Evolutionary conservation across 2,329 filamentous ascomycete genomes (phyloP).

Genomic region (Hymenoscyphus repandus): DNA sequence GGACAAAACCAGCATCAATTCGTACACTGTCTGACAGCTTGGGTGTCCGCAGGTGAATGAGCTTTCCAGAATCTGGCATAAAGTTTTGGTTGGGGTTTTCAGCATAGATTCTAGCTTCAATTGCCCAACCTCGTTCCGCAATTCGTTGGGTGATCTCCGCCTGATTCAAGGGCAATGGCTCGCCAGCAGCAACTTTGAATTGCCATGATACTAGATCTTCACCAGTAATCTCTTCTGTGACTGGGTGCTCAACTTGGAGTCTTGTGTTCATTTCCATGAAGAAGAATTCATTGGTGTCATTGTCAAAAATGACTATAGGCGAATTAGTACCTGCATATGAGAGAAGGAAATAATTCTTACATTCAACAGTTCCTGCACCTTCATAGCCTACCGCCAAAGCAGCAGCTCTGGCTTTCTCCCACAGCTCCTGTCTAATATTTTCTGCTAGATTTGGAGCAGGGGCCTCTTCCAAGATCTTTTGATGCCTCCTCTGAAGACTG

Average conservation of each 20-base stretch:
- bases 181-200: slow-evolving; percentile 74
- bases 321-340: slow-evolving; percentile 32
- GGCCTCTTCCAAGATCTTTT: slow-evolving; percentile 88
- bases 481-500: slow-evolving; percentile 78
- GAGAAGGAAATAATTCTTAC: slow-evolving; percentile 48
- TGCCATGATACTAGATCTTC: slow-evolving; percentile 91
- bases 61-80: slow-evolving; percentile 84
- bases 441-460: slow-evolving; percentile 66
- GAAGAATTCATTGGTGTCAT: slow-evolving; percentile 74
- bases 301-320: slow-evolving; percentile 75
- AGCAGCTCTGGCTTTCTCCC: slow-evolving; percentile 60
- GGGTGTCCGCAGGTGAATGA: slow-evolving; percentile 78
- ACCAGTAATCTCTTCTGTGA: slow-evolving; percentile 75
- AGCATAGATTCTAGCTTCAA: slow-evolving; percentile 94
- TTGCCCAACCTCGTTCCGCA: slow-evolving; percentile 71
- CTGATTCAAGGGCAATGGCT: slow-evolving; percentile 61
- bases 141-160: slow-evolving; percentile 65
- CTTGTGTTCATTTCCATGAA: slow-evolving; percentile 83
- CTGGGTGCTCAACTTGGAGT: slow-evolving; percentile 93
- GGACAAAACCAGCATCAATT: slow-evolving; percentile 88
- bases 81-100: slow-evolving; percentile 91
- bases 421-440: slow-evolving; percentile 53
- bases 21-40: slow-evolving; percentile 65
- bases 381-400: slow-evolving; percentile 77
- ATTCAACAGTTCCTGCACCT: slow-evolving; percentile 87